These are phyloP conservation scores for Apostasia ramifera DNA, from an alignment of 106 monocot species.

Conservation along the genomic window DNA sequence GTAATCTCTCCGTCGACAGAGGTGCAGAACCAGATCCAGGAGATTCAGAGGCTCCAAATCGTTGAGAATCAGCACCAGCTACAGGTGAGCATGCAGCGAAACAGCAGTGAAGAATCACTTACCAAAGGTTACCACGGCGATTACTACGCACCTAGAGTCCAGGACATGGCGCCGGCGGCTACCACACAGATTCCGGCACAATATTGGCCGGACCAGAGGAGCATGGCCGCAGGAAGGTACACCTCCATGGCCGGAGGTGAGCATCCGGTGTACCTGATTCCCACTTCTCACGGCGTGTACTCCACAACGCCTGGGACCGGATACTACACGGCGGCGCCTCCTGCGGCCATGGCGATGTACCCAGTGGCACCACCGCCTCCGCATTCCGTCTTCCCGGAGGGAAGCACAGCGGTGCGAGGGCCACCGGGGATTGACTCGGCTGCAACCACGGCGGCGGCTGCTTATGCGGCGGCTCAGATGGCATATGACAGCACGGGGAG, in stretches of 20 bases:
- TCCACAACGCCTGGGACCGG: conserved; percentile 5
- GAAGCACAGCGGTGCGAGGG: background rate
- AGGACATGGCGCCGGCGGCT: conserved; percentile 14
- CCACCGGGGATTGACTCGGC: background rate
- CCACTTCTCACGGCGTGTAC: conserved; percentile 15
- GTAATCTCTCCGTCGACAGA: conserved; percentile 13
- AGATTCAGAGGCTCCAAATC: conserved; percentile 36
- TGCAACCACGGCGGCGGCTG: background rate
- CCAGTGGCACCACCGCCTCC: conserved; percentile 5
- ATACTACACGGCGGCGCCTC: conserved; percentile 15
- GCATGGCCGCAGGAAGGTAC: conserved; percentile 14
- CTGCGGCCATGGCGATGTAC: conserved; percentile 8
- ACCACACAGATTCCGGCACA: background rate
- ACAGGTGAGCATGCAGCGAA: too few species aligned
- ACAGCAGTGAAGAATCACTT: conserved; percentile 17
- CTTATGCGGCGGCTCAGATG: conserved; percentile 8
- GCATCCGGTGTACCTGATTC: conserved; percentile 33
- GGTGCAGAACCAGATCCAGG: conserved; percentile 36
- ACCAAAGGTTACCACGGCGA: conserved; percentile 18
- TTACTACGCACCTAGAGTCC: background rate
- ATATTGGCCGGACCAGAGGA: conserved; percentile 14
- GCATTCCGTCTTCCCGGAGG: background rate
- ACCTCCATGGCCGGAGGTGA: conserved; percentile 39
- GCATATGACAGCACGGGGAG: conserved; percentile 38
- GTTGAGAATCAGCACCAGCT: conserved; percentile 13